Base-by-base conservation (phyloP, 805 yeast genomes). In the Isabelozyma pseudorhagii region DNA sequence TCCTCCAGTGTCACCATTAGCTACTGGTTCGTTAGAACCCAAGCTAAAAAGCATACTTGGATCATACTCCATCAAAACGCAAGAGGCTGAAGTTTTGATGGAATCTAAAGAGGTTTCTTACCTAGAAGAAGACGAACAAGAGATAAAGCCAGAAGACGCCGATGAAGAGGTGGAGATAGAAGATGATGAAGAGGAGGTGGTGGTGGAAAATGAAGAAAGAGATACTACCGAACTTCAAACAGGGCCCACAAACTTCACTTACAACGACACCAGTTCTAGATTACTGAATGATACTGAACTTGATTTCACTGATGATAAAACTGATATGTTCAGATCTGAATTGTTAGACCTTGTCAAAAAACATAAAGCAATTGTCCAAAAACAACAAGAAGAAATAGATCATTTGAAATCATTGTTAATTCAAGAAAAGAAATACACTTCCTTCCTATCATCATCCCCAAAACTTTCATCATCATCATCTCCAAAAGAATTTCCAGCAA, bases 311-410 rank as follows among this genome's bases (percentile, higher is more conserved):
- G 40, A 38, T 9, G 40, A 38, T 38, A 15, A 38, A 38, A 38
- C 13, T 38, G 51, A 50, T 36, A 45, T 60, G 9, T 59, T 58
- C 40, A 48, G 63, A 40, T 52, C 51, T 5, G 69, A 63, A 51
- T 56, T 63, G 64, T 50, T 57, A 44, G 38, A 53, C 13, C 50
- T 66, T 15, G 55, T 63, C 8, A 57, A 62, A 42, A 55, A 59
- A 9, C 67, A 67, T 40, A 50, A 57, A 10, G 45, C 46, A 3
- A 53, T 64, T 46, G 52, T 65, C 8, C 42, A 49, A 13, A 62
- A 57, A 45, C 68, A 67, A 45, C 63, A 62, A 46, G 51, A 56
- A 14, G 68, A 66, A 50, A 64, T 63, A 15, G 51, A 56, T 11
- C 56, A 60, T 42, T 51, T 65, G 21, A 61, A 57, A 40, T 46